These are phyloP conservation scores for Alternaria triticimaculans DNA, from an alignment of 2,329 filamentous ascomycete genomes.

Conservation along the genomic window DNA sequence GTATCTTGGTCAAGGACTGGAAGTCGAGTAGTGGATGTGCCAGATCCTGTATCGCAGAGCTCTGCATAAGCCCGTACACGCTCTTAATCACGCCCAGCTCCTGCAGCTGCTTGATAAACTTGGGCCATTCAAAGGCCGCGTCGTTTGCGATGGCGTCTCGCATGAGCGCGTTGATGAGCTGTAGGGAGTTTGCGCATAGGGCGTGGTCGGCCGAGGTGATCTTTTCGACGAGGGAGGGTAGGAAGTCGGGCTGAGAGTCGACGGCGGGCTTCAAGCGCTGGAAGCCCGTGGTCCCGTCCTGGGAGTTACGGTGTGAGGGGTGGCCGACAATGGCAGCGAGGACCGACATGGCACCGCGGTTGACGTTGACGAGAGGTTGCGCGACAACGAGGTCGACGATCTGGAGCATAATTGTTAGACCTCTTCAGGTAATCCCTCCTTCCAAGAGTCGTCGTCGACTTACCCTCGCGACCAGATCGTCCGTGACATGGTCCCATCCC, in stretches of 20 bases:
- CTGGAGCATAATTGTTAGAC: slow-evolving; percentile 45
- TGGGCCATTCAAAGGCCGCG: slow-evolving; percentile 84
- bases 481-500: slow-evolving; percentile 89
- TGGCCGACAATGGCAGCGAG: slow-evolving; percentile 91
- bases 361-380: slow-evolving; percentile 95
- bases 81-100: slow-evolving; percentile 92
- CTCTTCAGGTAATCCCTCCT: background rate
- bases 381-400: slow-evolving; percentile 93
- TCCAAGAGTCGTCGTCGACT: slow-evolving; percentile 29
- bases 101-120: slow-evolving; percentile 91
- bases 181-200: slow-evolving; percentile 91
- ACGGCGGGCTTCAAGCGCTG: slow-evolving; percentile 90
- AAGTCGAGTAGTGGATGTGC: slow-evolving; percentile 92
- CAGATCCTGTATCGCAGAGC: slow-evolving; percentile 86
- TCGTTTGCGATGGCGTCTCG: slow-evolving; percentile 86
- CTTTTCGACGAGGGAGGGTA: slow-evolving; percentile 90
- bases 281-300: slow-evolving; percentile 79
- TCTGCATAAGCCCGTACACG: slow-evolving; percentile 91
- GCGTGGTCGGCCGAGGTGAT: slow-evolving; percentile 94
- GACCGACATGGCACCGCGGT: slow-evolving; percentile 95
- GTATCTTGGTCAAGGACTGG: slow-evolving; percentile 85
- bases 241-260: slow-evolving; percentile 88
- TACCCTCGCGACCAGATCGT: slow-evolving; percentile 72
- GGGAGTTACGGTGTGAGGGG: slow-evolving; percentile 65
- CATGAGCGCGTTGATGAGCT: slow-evolving; percentile 94